Evolutionary conservation across 306 rosid species (phyloP), one percentile per base, ranked within the genome.

Genomic region (Inga leiocalycina): DNA sequence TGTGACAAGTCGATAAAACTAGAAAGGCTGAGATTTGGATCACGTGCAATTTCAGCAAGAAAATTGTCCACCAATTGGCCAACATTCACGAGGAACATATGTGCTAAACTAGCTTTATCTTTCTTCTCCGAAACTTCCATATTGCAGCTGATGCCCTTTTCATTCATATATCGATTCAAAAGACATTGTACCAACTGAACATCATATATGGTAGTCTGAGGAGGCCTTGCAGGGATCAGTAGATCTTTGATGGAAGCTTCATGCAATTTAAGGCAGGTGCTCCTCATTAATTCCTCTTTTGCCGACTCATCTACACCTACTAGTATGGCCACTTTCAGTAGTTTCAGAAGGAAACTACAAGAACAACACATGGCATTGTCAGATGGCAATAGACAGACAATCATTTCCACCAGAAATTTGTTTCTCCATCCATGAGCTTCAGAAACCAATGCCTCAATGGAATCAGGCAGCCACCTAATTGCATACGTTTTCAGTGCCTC

Each of bases 401-500:
- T 91, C 35, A 97, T 94, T 86, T 97, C 97, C 13, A 94, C 93
- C 19, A 97, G 92, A 73, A 94, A 89, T 75, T 87, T 97, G 89
- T 97, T 89, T 83, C 97, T 89, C 82, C 80, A 22, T 10, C 91
- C 85, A 78, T 94, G 95, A 0, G 86, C 93, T 54, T 94, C 95
- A 16, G 95, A 97, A 82, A 93, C 90, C 88, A 94, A 86, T 6
- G 92, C 92, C 76, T 92, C 97, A 48, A 97, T 91, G 77, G 97
- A 88, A 88, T 92, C 97, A 37, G 97, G 98, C 86, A 97, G 77
- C 99, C 99, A 97, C 86, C 94, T 87, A 45, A 94, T 76, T 12
- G 94, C 97, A 80, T 94, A 97, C 49, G 66, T 83, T 89, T 91
- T 97, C 39, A 97, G 85, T 24, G 99, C 99, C 91, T 97, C 99